Conservation (phyloP, 1,284 basidiomycete genomes). For the Ustilago tritici region DNA sequence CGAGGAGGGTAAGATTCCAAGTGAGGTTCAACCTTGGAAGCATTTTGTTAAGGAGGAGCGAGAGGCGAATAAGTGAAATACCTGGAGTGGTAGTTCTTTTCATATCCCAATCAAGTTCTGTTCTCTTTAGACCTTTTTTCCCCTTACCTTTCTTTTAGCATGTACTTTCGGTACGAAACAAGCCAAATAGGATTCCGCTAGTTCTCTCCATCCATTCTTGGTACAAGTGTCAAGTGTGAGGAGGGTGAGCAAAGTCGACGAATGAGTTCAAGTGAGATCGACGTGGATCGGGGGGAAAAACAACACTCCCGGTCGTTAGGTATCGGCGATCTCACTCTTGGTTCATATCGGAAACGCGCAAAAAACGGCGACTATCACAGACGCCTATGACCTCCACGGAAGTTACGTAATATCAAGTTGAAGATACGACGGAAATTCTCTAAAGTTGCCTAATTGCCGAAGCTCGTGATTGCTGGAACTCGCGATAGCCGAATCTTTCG, state of each 20-base stretch:
- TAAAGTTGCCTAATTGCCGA: too few relatives aligned
- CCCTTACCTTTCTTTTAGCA: not conserved
- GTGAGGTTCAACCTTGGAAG: conserved; percentile 77
- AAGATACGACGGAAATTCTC: too few relatives aligned
- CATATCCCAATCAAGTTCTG: not conserved
- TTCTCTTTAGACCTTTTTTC: not conserved
- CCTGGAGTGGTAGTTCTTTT: not conserved
- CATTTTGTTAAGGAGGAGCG: conserved; percentile 59
- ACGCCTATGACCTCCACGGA: too few relatives aligned
- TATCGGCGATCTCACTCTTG: not conserved
- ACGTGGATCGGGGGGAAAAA: not conserved
- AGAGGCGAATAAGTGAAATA: not conserved
- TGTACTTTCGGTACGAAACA: not conserved
- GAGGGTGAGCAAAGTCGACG: not conserved
- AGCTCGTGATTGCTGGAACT: too few relatives aligned
- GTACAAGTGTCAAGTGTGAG: not conserved
- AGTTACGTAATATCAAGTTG: too few relatives aligned
- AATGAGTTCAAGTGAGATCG: not conserved
- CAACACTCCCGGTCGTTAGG: not conserved
- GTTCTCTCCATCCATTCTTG: not conserved
- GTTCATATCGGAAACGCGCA: too few relatives aligned
- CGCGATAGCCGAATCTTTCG: too few relatives aligned
- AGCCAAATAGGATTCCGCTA: not conserved
- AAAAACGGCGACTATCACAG: too few relatives aligned
- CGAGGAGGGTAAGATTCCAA: conserved; percentile 88